phyloP scores from a whole-genome alignment of 2,329 filamentous ascomycete genomes.

The Neopestalotiopsis rosae region DNA sequence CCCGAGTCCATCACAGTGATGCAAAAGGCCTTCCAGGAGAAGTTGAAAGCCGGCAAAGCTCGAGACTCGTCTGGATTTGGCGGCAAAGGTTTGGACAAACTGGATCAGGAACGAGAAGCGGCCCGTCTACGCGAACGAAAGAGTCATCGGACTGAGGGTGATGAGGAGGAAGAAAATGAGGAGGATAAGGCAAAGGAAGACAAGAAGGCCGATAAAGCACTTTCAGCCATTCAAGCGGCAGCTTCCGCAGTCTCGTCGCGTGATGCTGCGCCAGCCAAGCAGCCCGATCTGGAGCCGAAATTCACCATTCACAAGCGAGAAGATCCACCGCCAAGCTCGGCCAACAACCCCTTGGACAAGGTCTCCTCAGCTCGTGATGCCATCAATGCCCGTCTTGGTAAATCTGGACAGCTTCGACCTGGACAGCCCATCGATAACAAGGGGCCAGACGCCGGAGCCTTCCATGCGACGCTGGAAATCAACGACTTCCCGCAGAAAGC shows the following conservation, averaged over 20 bases:
- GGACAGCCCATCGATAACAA: conserved; percentile 98
- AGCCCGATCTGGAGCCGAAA: conserved; percentile 54
- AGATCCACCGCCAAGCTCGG: conserved; percentile 51
- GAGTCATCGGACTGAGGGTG: conserved; percentile 86
- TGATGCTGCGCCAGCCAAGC: conserved; percentile 43
- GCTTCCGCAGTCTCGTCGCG: conserved; percentile 62
- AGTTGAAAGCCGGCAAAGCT: conserved; percentile 90
- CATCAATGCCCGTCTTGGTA: conserved; percentile 89
- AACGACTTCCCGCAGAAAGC: conserved; percentile 99
- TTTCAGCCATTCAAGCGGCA: conserved; percentile 68
- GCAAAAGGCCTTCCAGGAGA: conserved; percentile 79
- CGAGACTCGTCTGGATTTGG: conserved; percentile 92
- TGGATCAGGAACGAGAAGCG: conserved; percentile 89
- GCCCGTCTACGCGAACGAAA: conserved; percentile 86
- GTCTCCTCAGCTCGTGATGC: conserved; percentile 88
- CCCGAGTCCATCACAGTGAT: conserved; percentile 72
- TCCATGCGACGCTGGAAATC: conserved; percentile 96
- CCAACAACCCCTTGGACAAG: conserved; percentile 77
- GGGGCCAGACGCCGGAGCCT: conserved; percentile 93
- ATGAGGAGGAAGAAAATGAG: conserved; percentile 76
- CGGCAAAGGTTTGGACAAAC: conserved; percentile 88
- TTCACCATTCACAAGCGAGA: conserved; percentile 77
- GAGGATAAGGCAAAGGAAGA: conserved; percentile 74
- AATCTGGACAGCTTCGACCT: conserved; percentile 85
- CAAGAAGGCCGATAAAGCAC: conserved; percentile 72